Percentiles rank a stretch among this genome's conserved stretches.
These are phyloP conservation scores for Boechera retrofracta DNA, from an alignment of 345 rosid genomes.

Conservation along the genomic window DNA sequence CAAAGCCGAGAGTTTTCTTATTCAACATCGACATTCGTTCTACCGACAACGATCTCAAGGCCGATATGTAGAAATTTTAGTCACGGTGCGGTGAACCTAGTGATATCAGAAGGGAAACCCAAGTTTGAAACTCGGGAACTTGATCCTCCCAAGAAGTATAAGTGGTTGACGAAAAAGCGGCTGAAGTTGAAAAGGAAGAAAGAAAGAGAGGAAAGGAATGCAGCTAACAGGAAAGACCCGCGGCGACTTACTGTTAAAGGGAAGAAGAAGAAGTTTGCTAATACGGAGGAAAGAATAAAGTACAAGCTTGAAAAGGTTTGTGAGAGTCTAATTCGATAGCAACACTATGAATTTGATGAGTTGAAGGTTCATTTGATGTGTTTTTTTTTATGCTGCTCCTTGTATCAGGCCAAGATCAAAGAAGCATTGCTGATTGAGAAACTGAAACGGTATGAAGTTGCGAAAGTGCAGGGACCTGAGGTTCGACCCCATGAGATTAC, in stretches of 20 bases:
- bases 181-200: constrained; percentile 73
- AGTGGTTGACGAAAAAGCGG: constrained; percentile 79
- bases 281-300: constrained; percentile 77
- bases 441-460: constrained; percentile 83
- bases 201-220: constrained; percentile 78
- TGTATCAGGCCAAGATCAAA: constrained; percentile 76
- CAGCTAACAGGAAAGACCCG: constrained; percentile 85
- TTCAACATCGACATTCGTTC: constrained; percentile 23
- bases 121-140: constrained; percentile 73
- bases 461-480: constrained; percentile 80
- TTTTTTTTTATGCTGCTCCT: neutral
- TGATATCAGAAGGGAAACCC: constrained; percentile 89
- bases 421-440: constrained; percentile 79
- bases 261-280: constrained; percentile 69
- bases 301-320: constrained; percentile 80
- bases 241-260: constrained; percentile 69
- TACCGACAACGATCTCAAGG: constrained; percentile 33
- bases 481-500: constrained; percentile 77
- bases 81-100: constrained; percentile 72
- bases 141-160: constrained; percentile 87
- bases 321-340: neutral
- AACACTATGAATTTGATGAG: neutral
- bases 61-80: constrained; percentile 57
- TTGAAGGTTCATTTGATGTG: neutral
- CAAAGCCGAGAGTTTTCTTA: constrained; percentile 28